Evolutionary conservation across 108 stramenopile species (phyloP), one percentile per base, ranked within the genome.

Genomic region (Fistulifera solaris): DNA sequence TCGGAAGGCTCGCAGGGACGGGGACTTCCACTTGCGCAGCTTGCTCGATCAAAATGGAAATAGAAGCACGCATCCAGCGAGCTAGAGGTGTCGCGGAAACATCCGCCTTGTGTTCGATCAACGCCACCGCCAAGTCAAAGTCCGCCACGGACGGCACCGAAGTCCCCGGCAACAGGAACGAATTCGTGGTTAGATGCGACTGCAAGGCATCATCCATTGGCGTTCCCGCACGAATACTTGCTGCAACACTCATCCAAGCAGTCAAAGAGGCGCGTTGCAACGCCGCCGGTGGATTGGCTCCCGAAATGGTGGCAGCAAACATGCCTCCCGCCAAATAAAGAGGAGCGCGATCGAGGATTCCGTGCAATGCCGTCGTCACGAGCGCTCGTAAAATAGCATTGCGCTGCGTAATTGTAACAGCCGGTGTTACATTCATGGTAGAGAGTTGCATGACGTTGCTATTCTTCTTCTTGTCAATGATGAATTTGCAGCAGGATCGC

Each of bases 181-280:
- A 70, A 12, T 80, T 47, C 1, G 67, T 62, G 23, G 68, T 27
- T 48, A 90, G 67, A 67, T 86, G 80, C 24, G 38, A 46, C 52
- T 90, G 64, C 40, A 90, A 50, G 45, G 73, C 70, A 38, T 40
- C 73, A 48, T 1, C 66, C 22, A 52, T 52, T 28, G 54, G 62
- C 7, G 23, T 61, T 35, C 43, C 49, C 11, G 28, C 46, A 13
- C 72, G 67, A 13, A 79, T 48, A 11, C 71, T 65, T 38, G 71
- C 71, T 1, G 83, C 87, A 14, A 86, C 66, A 35, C 73, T 73
- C 85, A 86, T 84, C 84, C 85, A 90, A 40, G 68, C 72, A 27
- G 77, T 67, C 22, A 86, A 65, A n/a, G 68, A 69, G 7, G 44
- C 84, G 80, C 63, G 85, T 48, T 18, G 79, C 81, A 48, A 80